Evolutionary conservation across 345 rosid genomes (phyloP).

Genomic region (Boechera divaricarpa): DNA sequence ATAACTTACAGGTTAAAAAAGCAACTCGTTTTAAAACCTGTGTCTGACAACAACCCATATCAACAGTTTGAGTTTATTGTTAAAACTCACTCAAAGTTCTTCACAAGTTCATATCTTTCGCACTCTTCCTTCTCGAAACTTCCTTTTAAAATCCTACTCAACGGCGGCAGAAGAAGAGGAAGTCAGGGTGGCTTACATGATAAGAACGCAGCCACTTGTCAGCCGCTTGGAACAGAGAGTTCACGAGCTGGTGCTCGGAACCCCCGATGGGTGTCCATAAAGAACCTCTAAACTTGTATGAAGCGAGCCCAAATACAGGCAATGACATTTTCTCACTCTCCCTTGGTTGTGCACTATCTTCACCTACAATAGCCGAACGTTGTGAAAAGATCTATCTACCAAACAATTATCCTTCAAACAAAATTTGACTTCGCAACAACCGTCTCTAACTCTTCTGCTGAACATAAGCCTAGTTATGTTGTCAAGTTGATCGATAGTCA

Average conservation of each 20-base stretch:
- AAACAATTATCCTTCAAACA: background rate
- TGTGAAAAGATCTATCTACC: conserved; percentile 21
- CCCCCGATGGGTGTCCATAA: conserved; percentile 68
- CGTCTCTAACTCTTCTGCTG: conserved; percentile 1
- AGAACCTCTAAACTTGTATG: conserved; percentile 74
- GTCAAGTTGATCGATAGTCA: conserved; percentile 3
- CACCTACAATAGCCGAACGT: conserved; percentile 40
- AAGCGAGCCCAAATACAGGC: conserved; percentile 74
- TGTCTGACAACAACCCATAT: conserved; percentile 35
- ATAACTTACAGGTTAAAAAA: conserved; percentile 25
- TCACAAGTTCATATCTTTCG: background rate
- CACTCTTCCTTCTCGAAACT: conserved; percentile 2
- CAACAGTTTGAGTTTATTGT: conserved; percentile 32
- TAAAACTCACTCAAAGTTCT: conserved; percentile 20
- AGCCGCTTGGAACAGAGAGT: conserved; percentile 60
- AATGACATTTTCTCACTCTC: conserved; percentile 53
- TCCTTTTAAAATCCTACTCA: conserved; percentile 14
- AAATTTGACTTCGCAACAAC: background rate
- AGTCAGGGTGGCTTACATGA: conserved; percentile 80
- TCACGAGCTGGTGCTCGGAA: conserved; percentile 51
- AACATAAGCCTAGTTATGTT: conserved; percentile 21
- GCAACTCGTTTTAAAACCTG: conserved; percentile 14
- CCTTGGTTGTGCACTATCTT: conserved; percentile 24
- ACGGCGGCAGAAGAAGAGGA: conserved; percentile 58
- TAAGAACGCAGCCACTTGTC: conserved; percentile 59